phyloP scores from a whole-genome alignment of 2,329 filamentous ascomycete species.

The Leptosphaerulina australis region DNA sequence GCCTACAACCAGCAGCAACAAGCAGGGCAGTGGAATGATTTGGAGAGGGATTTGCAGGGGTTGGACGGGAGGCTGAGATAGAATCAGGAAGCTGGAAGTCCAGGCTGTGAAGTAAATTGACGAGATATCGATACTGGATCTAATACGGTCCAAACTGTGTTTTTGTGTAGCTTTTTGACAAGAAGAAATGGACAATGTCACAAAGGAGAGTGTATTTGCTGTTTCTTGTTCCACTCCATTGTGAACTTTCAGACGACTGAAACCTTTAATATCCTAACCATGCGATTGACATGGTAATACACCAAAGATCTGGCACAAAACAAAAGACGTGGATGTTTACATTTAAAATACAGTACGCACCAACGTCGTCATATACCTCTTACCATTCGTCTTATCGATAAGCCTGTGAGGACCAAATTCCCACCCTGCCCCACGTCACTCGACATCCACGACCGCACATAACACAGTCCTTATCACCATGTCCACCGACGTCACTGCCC shows the following conservation, averaged over 20 bases:
- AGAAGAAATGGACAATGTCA: too few relatives aligned
- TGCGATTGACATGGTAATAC: too few relatives aligned
- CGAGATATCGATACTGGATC: background rate
- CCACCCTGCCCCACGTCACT: background rate
- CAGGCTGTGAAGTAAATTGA: background rate
- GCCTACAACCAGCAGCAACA: conserved; percentile 50
- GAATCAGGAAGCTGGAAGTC: background rate
- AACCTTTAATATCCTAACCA: too few relatives aligned
- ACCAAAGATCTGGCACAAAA: too few relatives aligned
- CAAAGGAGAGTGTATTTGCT: too few relatives aligned
- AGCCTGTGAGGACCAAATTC: background rate
- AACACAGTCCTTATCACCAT: conserved; percentile 14
- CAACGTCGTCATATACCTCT: too few relatives aligned
- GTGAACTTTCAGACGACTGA: too few relatives aligned
- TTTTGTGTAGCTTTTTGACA: conserved; percentile 1
- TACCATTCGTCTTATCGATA: conserved; percentile 2
- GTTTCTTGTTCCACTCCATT: too few relatives aligned
- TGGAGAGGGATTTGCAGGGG: conserved; percentile 59
- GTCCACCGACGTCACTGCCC: conserved; percentile 6
- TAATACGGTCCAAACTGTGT: conserved; percentile 1
- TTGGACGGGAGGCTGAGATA: conserved; percentile 39
- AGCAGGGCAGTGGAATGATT: conserved; percentile 46
- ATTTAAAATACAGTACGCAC: too few relatives aligned
- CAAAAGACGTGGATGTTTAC: too few relatives aligned
- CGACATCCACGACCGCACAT: background rate